Conservation (phyloP, 768 basidiomycete genomes). For the Crassisporium funariophilum region DNA sequence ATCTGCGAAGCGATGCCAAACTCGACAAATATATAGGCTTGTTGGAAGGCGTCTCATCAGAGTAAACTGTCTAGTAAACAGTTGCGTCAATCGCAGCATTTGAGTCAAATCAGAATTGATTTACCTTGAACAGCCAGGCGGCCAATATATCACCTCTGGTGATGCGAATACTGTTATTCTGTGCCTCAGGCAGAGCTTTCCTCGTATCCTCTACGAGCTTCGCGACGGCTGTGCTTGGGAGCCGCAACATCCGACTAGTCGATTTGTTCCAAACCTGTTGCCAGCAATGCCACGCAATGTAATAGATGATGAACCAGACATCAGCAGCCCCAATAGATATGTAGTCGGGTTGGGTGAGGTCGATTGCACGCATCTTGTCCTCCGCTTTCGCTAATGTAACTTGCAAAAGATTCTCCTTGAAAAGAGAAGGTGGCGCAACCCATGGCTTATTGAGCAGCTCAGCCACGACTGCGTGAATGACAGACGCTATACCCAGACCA, state of each 20-base stretch:
- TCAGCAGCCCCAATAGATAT: conserved; percentile 30
- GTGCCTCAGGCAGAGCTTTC: conserved; percentile 20
- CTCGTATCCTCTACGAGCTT: conserved; percentile 31
- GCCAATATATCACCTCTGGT: conserved; percentile 41
- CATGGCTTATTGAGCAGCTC: conserved; percentile 39
- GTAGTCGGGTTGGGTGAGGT: conserved; percentile 9
- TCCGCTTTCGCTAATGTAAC: conserved; percentile 20
- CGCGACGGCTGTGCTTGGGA: conserved; percentile 31
- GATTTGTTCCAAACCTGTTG: conserved; percentile 38
- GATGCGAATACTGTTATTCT: conserved; percentile 12
- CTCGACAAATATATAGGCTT: conserved; percentile 35
- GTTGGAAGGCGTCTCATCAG: conserved; percentile 26
- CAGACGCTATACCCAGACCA: conserved; percentile 35
- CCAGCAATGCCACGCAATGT: conserved; percentile 34
- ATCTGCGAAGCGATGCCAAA: conserved; percentile 36
- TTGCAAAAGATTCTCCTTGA: conserved; percentile 34
- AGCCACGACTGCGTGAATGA: conserved; percentile 38
- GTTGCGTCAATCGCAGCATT: not conserved
- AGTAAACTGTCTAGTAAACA: conserved; percentile 32
- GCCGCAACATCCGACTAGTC: conserved; percentile 29
- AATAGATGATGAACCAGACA: conserved; percentile 26
- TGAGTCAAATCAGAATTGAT: not conserved
- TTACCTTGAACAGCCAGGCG: conserved; percentile 42
- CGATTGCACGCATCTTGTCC: not conserved
- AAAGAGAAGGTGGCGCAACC: conserved; percentile 33